Conservation (phyloP, 2,329 filamentous ascomycete species). For the Colletotrichum agaves region DNA sequence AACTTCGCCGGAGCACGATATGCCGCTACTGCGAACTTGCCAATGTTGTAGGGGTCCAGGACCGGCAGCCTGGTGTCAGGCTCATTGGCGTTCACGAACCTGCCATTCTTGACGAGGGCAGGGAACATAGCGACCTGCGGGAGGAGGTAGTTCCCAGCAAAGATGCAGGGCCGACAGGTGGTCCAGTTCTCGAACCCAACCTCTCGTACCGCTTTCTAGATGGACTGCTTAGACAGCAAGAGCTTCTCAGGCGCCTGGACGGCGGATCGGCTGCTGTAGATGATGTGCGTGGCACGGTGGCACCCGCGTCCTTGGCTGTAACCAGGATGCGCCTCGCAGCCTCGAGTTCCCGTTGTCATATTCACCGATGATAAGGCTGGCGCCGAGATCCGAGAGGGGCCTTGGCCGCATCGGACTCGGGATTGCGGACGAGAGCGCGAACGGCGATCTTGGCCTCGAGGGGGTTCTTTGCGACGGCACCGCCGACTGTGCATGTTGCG, state of each 20-base stretch:
- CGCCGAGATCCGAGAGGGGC: conserved; percentile 46
- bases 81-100: conserved; percentile 50
- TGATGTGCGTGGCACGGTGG: conserved; percentile 48
- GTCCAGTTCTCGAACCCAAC: conserved; percentile 57
- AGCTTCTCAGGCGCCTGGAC: conserved; percentile 45
- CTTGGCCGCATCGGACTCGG: conserved; percentile 44
- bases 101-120: conserved; percentile 50
- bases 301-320: conserved; percentile 51
- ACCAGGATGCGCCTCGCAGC: conserved; percentile 47
- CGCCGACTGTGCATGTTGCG: conserved; percentile 54
- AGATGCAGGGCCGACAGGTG: conserved; percentile 60
- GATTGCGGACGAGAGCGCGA: conserved; percentile 46
- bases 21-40: conserved; percentile 54
- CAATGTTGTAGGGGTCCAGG: conserved; percentile 60
- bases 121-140: conserved; percentile 54
- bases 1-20: conserved; percentile 55
- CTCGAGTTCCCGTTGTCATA: conserved; percentile 49
- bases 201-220: conserved; percentile 52
- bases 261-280: conserved; percentile 50
- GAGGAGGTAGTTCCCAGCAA: conserved; percentile 61
- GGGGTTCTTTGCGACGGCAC: conserved; percentile 48
- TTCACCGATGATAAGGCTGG: conserved; percentile 46
- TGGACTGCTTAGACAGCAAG: conserved; percentile 51
- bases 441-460: conserved; percentile 44
- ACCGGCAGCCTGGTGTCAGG: conserved; percentile 52